These are phyloP conservation scores for Pisolithus marmoratus DNA, from an alignment of 768 basidiomycete species.

Conservation along the genomic window DNA sequence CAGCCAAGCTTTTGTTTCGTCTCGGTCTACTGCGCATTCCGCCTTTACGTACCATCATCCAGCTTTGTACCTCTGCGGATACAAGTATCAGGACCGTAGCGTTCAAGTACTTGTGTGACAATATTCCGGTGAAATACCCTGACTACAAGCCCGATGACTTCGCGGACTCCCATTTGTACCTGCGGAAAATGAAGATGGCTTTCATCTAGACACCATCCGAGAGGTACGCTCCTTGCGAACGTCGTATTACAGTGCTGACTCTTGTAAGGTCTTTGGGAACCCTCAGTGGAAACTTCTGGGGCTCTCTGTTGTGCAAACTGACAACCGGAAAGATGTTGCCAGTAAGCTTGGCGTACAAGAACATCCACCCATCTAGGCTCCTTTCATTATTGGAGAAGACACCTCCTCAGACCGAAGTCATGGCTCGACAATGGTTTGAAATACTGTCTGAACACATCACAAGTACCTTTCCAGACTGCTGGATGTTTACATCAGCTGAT, in stretches of 20 bases:
- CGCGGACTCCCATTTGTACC: conserved; percentile 73
- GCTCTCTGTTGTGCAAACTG: conserved; percentile 60
- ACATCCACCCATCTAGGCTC: conserved; percentile 63
- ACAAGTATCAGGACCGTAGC: conserved; percentile 49
- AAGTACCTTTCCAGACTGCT: conserved; percentile 31
- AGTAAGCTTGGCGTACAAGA: conserved; percentile 62
- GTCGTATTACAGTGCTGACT: background rate
- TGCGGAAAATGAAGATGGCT: conserved; percentile 47
- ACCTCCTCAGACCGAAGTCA: conserved; percentile 48
- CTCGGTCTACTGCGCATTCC: conserved; percentile 69
- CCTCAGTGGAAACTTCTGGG: conserved; percentile 69
- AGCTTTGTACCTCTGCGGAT: conserved; percentile 59
- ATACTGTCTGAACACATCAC: conserved; percentile 57
- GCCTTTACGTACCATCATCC: conserved; percentile 57
- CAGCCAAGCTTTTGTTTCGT: conserved; percentile 76
- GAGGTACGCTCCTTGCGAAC: conserved; percentile 43
- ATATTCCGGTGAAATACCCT: conserved; percentile 54
- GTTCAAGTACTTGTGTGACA: conserved; percentile 78
- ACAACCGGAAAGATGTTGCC: conserved; percentile 44
- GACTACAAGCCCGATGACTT: conserved; percentile 55
- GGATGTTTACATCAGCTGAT: conserved; percentile 1
- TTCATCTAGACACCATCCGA: conserved; percentile 52
- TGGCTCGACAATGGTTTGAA: conserved; percentile 64
- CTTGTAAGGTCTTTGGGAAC: conserved; percentile 60
- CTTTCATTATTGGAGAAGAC: conserved; percentile 51